A percentile compares a stretch with the other conserved stretches of the same genome.
Evolutionary conservation across 2,329 filamentous ascomycete species (phyloP).

Genomic region (Lachnellula arida): DNA sequence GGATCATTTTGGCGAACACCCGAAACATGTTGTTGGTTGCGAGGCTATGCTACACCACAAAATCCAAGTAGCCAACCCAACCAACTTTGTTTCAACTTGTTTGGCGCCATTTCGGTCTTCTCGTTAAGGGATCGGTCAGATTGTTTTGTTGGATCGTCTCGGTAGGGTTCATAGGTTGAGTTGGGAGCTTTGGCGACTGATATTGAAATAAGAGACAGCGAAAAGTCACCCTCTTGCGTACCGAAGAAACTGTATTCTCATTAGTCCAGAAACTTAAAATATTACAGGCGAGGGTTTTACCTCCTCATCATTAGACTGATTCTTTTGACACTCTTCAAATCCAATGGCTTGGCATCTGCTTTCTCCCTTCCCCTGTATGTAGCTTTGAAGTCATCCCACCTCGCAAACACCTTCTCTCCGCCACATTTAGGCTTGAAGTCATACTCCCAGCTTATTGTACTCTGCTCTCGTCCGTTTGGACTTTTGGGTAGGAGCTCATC

Average conservation of each 20-base stretch:
- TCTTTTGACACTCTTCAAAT: slow-evolving; percentile 57
- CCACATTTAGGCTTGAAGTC: slow-evolving; percentile 49
- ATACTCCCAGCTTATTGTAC: slow-evolving; percentile 69
- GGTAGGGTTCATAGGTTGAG: slow-evolving; percentile 13
- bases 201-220: slow-evolving; percentile 51
- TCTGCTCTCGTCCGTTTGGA: slow-evolving; percentile 64
- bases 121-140: not conserved
- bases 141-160: slow-evolving; percentile 12
- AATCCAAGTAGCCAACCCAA: slow-evolving; percentile 13
- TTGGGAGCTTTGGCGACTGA: slow-evolving; percentile 36
- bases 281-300: slow-evolving; percentile 38
- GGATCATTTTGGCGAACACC: not conserved
- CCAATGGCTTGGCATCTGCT: slow-evolving; percentile 53
- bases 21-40: not conserved
- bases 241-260: slow-evolving; percentile 59
- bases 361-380: slow-evolving; percentile 69
- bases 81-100: slow-evolving; percentile 7
- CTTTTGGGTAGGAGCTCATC: slow-evolving; percentile 56
- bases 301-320: slow-evolving; percentile 79
- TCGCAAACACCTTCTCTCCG: slow-evolving; percentile 46
- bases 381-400: slow-evolving; percentile 61
- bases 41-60: slow-evolving; percentile 6
- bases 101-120: not conserved
- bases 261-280: not conserved
- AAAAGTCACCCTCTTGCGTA: slow-evolving; percentile 64